Conservation (phyloP, 2,329 filamentous ascomycete species). For the Microdochium nivale region DNA sequence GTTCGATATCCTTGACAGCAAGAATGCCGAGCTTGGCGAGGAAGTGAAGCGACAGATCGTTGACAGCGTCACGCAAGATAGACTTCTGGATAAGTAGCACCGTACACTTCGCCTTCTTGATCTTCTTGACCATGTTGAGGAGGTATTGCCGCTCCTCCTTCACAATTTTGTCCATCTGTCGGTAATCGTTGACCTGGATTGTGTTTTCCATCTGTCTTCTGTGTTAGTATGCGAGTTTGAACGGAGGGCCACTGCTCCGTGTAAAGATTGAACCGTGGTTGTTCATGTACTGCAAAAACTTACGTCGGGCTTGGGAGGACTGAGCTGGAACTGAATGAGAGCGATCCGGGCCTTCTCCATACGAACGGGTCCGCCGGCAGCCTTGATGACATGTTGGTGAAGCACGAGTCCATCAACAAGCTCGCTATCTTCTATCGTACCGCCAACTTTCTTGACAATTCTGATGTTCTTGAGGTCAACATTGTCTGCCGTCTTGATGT, state of each 20-base stretch:
- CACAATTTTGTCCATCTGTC: constrained; percentile 99
- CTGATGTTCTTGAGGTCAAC: constrained; percentile 95
- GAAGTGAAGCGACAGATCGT: constrained; percentile 96
- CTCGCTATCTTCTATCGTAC: constrained; percentile 97
- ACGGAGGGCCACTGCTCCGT: not conserved
- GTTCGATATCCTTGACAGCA: constrained; percentile 94
- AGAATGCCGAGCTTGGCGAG: constrained; percentile 94
- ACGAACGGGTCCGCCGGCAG: constrained; percentile 76
- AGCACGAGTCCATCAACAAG: constrained; percentile 91
- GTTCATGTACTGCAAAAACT: constrained; percentile 23
- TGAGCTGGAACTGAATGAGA: constrained; percentile 97
- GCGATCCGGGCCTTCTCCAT: constrained; percentile 98
- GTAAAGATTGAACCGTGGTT: not conserved
- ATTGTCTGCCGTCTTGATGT: constrained; percentile 90
- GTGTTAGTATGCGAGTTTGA: not conserved
- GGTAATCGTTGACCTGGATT: constrained; percentile 97
- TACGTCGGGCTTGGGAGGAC: constrained; percentile 93
- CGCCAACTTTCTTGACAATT: constrained; percentile 94
- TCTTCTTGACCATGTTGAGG: constrained; percentile 99
- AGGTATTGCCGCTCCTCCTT: constrained; percentile 98
- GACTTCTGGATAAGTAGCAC: constrained; percentile 98
- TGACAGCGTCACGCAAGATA: constrained; percentile 93
- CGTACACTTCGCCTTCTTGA: constrained; percentile 99
- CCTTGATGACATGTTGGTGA: constrained; percentile 89
- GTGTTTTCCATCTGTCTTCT: constrained; percentile 89